These are phyloP conservation scores for Linum trigynum DNA, from an alignment of 345 rosid genomes.

Conservation along the genomic window DNA sequence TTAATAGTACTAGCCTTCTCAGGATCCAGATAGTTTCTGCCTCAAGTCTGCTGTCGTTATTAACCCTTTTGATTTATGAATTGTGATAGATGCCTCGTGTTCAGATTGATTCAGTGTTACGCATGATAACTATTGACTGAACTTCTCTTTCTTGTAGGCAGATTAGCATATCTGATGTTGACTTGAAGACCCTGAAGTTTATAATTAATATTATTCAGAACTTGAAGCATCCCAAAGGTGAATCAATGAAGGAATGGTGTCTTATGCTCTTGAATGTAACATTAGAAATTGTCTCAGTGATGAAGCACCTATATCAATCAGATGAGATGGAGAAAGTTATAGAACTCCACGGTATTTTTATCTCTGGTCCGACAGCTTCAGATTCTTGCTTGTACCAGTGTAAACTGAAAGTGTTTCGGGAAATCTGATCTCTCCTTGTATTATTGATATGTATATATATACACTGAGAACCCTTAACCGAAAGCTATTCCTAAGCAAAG, in stretches of 20 bases:
- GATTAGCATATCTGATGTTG: slow-evolving; percentile 39
- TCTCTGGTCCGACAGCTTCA: slow-evolving; percentile 31
- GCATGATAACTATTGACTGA: slow-evolving; percentile 5
- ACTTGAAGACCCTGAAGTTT: slow-evolving; percentile 56
- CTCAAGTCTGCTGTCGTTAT: not conserved
- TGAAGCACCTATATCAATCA: slow-evolving; percentile 40
- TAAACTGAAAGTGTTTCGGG: too few relatives aligned
- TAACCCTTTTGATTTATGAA: not conserved
- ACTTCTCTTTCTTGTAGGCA: slow-evolving; percentile 43
- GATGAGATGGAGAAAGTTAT: slow-evolving; percentile 52
- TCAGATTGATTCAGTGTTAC: not conserved
- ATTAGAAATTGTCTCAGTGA: slow-evolving; percentile 42
- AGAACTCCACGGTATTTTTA: slow-evolving; percentile 59
- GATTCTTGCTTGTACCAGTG: slow-evolving; percentile 33
- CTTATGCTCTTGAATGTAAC: slow-evolving; percentile 45
- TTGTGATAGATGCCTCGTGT: not conserved
- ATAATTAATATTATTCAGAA: slow-evolving; percentile 31
- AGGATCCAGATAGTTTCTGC: not conserved
- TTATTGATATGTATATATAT: too few relatives aligned
- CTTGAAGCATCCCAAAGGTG: slow-evolving; percentile 29
- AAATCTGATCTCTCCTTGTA: too few relatives aligned
- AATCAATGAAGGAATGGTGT: slow-evolving; percentile 21
- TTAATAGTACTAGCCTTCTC: not conserved
- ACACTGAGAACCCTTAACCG: too few relatives aligned
- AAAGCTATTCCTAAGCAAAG: too few relatives aligned